Conservation (phyloP, 2,329 filamentous ascomycete species). For the Myotisia sp. region DNA sequence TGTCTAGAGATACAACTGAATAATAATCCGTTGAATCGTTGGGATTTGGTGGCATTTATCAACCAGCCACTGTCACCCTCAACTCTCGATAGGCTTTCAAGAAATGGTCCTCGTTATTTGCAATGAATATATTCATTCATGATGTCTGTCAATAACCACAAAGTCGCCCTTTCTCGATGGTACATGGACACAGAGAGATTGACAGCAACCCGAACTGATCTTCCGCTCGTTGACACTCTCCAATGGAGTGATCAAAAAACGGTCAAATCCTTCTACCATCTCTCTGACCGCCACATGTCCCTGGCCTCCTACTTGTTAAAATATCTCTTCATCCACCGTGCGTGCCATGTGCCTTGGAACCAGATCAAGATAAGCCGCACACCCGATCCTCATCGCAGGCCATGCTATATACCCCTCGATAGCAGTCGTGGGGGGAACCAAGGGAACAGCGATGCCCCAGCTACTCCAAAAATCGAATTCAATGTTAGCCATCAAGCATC, state of each 20-base stretch:
- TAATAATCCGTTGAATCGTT: too few relatives aligned
- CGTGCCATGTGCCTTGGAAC: constrained; percentile 42
- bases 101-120: too few relatives aligned
- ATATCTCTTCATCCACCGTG: constrained; percentile 43
- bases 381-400: constrained; percentile 34
- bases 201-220: constrained; percentile 17
- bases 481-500: constrained; percentile 53
- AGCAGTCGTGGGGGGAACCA: constrained; percentile 12
- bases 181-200: constrained; percentile 31
- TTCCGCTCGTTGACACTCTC: constrained; percentile 30
- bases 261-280: constrained; percentile 37
- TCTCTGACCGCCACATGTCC: constrained; percentile 46
- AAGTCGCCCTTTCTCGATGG: constrained; percentile 30
- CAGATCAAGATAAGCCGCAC: constrained; percentile 41
- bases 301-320: constrained; percentile 49
- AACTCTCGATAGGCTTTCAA: too few relatives aligned
- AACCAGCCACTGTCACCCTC: too few relatives aligned
- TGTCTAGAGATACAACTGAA: too few relatives aligned
- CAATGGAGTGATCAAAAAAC: constrained; percentile 36
- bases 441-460: constrained; percentile 3
- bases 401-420: constrained; percentile 36
- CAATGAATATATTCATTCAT: too few relatives aligned
- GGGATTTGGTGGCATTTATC: too few relatives aligned
- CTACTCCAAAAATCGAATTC: constrained; percentile 39
- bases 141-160: too few relatives aligned